Evolutionary conservation across 1,139 yeast genomes (phyloP).

Genomic region (Candida tunisiensis): DNA sequence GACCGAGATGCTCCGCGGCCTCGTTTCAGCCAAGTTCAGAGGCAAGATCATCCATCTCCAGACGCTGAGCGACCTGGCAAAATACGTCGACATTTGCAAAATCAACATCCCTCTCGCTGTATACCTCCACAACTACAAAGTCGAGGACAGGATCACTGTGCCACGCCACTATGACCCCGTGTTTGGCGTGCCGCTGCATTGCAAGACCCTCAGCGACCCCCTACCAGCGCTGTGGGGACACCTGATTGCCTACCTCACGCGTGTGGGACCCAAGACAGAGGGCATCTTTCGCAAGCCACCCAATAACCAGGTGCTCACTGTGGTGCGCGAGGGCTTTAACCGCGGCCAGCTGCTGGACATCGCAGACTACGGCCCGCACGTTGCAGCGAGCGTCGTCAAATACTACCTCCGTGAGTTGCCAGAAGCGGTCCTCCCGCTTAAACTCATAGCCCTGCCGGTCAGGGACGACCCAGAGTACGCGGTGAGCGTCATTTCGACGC

Average conservation of each 20-base stretch:
- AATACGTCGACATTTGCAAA: constrained; percentile 52
- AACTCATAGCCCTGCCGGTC: constrained; percentile 13
- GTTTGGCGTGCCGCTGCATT: constrained; percentile 16
- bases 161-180: constrained; percentile 20
- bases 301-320: constrained; percentile 10
- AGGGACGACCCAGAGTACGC: constrained; percentile 13
- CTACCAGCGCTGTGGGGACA: constrained; percentile 17
- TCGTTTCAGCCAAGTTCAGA: constrained; percentile 30
- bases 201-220: constrained; percentile 5
- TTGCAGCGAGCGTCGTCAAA: constrained; percentile 20
- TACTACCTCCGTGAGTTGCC: constrained; percentile 20
- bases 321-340: constrained; percentile 21
- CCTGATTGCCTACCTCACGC: constrained; percentile 8
- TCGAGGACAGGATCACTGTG: constrained; percentile 15
- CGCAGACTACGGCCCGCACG: constrained; percentile 21
- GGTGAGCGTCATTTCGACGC: constrained; percentile 5
- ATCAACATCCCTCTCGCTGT: constrained; percentile 65
- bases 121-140: constrained; percentile 34
- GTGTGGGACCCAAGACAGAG: neutral
- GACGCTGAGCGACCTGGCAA: constrained; percentile 44
- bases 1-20: constrained; percentile 53
- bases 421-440: constrained; percentile 16
- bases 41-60: constrained; percentile 29
- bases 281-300: constrained; percentile 14
- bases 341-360: constrained; percentile 21